phyloP scores from a whole-genome alignment of 2,329 filamentous ascomycete species.

The Cordyceps pruinosa region DNA sequence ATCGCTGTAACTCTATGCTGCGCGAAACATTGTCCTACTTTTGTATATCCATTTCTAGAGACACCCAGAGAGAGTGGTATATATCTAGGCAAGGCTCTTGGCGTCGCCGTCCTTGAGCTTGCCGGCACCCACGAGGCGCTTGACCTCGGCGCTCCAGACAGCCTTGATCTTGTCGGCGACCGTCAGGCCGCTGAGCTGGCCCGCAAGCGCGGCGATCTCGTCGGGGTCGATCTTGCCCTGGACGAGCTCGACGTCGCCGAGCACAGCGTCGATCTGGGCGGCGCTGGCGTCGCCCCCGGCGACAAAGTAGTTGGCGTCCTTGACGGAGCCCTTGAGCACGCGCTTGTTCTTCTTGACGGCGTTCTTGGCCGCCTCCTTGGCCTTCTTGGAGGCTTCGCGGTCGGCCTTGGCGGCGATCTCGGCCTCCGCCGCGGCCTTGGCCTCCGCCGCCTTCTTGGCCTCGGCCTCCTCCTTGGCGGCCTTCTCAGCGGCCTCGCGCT shows the following conservation, averaged over 20 bases:
- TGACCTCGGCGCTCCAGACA: constrained; percentile 71
- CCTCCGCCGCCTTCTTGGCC: constrained; percentile 77
- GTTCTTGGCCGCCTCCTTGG: constrained; percentile 97
- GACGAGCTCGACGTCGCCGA: constrained; percentile 79
- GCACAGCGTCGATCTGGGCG: constrained; percentile 70
- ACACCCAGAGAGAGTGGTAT: not conserved
- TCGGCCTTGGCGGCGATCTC: constrained; percentile 81
- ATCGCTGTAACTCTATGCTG: not conserved
- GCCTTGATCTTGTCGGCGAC: constrained; percentile 78
- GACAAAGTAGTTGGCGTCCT: constrained; percentile 96
- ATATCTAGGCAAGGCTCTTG: constrained; percentile 50
- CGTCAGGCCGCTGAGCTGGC: constrained; percentile 72
- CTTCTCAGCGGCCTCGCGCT: constrained; percentile 88
- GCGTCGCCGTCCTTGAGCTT: constrained; percentile 81
- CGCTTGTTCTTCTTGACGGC: constrained; percentile 99
- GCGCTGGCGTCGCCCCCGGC: constrained; percentile 65
- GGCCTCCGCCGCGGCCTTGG: constrained; percentile 70
- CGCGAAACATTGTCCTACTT: not conserved
- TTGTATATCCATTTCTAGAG: not conserved
- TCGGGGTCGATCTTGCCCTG: constrained; percentile 86
- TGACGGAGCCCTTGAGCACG: constrained; percentile 85
- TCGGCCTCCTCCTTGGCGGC: constrained; percentile 77
- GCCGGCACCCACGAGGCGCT: constrained; percentile 70
- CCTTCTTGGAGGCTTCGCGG: constrained; percentile 83
- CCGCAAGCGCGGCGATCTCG: constrained; percentile 77